Conservation (phyloP, 345 rosid species). For the Linum usitatissimum region DNA sequence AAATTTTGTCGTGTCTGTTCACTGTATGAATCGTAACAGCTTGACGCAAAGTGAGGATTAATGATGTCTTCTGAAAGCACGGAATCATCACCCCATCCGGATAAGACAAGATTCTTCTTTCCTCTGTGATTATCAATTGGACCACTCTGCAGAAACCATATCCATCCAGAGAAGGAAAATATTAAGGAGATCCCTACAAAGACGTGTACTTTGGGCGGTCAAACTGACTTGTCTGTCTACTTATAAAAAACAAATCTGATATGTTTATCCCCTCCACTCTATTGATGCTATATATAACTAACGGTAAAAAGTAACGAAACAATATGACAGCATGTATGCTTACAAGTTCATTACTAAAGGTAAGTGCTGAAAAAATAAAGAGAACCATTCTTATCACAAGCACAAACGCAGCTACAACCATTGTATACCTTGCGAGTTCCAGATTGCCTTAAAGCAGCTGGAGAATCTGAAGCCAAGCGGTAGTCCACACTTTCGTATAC, state of each 20-base stretch:
- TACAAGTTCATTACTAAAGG: neutral
- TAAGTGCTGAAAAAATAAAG: slow-evolving; percentile 3
- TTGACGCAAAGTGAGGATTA: slow-evolving; percentile 56
- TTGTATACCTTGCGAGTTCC: slow-evolving; percentile 43
- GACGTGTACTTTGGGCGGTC: neutral
- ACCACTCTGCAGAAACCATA: slow-evolving; percentile 41
- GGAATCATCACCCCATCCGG: slow-evolving; percentile 88
- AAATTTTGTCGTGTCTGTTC: slow-evolving; percentile 64
- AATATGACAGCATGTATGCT: neutral
- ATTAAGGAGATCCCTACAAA: neutral
- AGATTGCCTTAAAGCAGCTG: slow-evolving; percentile 54
- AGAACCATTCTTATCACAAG: neutral
- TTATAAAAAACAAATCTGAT: too few relatives aligned
- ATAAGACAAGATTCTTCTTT: slow-evolving; percentile 83
- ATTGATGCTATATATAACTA: neutral
- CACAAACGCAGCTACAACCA: slow-evolving; percentile 1
- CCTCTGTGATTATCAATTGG: slow-evolving; percentile 66
- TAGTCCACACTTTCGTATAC: slow-evolving; percentile 60
- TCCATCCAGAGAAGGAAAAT: neutral
- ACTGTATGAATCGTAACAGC: slow-evolving; percentile 46
- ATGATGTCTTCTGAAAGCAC: slow-evolving; percentile 56
- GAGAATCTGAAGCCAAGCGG: slow-evolving; percentile 73
- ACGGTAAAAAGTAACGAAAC: neutral
- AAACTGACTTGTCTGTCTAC: neutral
- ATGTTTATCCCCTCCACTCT: neutral